phyloP scores from a whole-genome alignment of 345 rosid species.

The Brassica cretica region DNA sequence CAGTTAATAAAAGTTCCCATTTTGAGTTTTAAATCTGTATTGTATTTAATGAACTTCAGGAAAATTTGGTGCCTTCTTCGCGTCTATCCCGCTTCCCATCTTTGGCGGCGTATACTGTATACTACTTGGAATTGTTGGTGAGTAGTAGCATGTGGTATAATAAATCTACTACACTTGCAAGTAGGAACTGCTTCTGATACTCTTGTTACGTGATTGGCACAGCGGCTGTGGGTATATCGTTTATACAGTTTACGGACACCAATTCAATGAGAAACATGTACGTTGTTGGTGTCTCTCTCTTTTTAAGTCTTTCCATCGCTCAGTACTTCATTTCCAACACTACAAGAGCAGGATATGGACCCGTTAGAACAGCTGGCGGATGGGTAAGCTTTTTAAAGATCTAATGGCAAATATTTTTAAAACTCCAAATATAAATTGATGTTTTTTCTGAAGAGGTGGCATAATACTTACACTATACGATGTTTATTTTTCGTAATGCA shows the following conservation, averaged over 20 bases:
- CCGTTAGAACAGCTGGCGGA: conserved; percentile 70
- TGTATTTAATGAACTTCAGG: conserved; percentile 47
- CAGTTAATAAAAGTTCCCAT: not conserved
- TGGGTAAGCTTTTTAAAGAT: conserved; percentile 65
- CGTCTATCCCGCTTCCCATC: conserved; percentile 91
- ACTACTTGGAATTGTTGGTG: conserved; percentile 87
- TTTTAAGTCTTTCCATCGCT: conserved; percentile 83
- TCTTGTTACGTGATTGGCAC: conserved; percentile 22
- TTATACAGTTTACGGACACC: conserved; percentile 75
- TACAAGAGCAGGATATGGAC: conserved; percentile 62
- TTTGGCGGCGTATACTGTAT: conserved; percentile 91
- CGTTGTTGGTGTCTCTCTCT: conserved; percentile 75
- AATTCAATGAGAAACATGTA: conserved; percentile 92
- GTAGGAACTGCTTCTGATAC: conserved; percentile 7
- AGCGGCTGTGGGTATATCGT: conserved; percentile 89
- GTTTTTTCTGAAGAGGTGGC: not conserved
- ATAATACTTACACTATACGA: not conserved
- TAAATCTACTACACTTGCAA: not conserved
- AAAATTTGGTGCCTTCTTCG: conserved; percentile 95
- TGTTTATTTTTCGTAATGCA: not conserved
- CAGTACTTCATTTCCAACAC: conserved; percentile 67
- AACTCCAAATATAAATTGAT: not conserved
- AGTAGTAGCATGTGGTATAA: conserved; percentile 31
- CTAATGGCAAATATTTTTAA: not conserved
- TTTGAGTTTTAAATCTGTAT: not conserved